These are phyloP conservation scores for Penstemon davidsonii DNA, from an alignment of 257 asterid species.

Conservation along the genomic window DNA sequence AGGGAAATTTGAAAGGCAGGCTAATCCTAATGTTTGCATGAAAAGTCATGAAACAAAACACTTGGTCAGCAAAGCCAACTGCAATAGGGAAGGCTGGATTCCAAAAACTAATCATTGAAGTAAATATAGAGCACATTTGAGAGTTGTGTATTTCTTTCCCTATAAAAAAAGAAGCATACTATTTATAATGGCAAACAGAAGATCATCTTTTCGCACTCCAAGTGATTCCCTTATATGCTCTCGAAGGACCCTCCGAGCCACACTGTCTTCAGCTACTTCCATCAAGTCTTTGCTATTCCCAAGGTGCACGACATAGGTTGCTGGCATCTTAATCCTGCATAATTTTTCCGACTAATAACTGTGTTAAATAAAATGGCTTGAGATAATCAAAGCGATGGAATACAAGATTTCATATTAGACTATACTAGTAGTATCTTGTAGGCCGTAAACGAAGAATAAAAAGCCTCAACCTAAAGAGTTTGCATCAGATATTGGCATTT, in stretches of 20 bases:
- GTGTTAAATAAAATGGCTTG: too few species aligned
- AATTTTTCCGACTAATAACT: not conserved
- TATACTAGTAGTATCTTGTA: too few species aligned
- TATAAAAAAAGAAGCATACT: slow-evolving; percentile 56
- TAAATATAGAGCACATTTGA: slow-evolving; percentile 8
- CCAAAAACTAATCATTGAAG: not conserved
- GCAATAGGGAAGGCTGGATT: slow-evolving; percentile 13
- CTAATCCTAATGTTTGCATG: not conserved
- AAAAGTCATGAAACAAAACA: not conserved
- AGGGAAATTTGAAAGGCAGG: not conserved
- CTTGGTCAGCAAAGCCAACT: not conserved
- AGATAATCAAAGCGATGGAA: too few species aligned
- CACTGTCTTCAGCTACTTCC: slow-evolving; percentile 82
- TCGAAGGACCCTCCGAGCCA: slow-evolving; percentile 74
- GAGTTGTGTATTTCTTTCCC: not conserved
- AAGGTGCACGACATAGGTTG: slow-evolving; percentile 92
- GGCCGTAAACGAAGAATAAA: too few species aligned
- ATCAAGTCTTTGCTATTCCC: slow-evolving; percentile 93
- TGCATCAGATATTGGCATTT: not conserved
- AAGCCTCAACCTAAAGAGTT: too few species aligned
- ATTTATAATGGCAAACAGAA: slow-evolving; percentile 80
- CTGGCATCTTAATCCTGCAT: slow-evolving; percentile 92
- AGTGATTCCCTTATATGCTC: slow-evolving; percentile 92
- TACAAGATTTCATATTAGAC: too few species aligned
- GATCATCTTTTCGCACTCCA: slow-evolving; percentile 81